Evolutionary conservation across 1,139 yeast genomes (phyloP), one percentile per base, ranked within the genome.

Genomic region (Blastobotrys petasosporus): DNA sequence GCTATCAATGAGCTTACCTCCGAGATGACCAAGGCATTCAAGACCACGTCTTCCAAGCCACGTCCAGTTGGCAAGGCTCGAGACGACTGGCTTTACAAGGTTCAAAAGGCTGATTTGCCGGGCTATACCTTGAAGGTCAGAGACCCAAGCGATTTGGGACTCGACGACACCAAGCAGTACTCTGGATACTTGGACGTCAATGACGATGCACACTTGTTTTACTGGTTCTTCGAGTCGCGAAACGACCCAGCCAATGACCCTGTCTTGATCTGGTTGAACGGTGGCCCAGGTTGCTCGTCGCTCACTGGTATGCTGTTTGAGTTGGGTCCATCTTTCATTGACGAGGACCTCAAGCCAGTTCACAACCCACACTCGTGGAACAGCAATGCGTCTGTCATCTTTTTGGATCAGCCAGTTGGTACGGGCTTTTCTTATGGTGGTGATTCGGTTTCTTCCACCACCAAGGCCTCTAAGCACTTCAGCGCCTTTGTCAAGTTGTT

Each of bases 181-280:
- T 73, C 84, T 13, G 87, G 87, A 23, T 81, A 82, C 60, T 70
- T 81, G 58, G 87, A 82, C 58, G 75, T 79, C 36, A 79, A 77
- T 50, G 90, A 83, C 46, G 86, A 83, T 58, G 94, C 85, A 67
- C 95, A 85, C 66, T 81, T 83, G 60, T 85, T 85, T 66, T 85
- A 81, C 65, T 85, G 85, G 83, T 78, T 80, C 57, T 82, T 80
- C 53, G 87, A 81, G 62, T 76, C 82, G 44, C 73, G 87, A 66
- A 79, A 79, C 58, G 83, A 82, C 63, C 85, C 83, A 20, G 65
- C 59, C 43, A 76, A 68, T 47, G 85, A 79, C 58, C 85, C 86
- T 0, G 74, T 81, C 16, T 70, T 82, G 46, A 67, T 82, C 49
- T 82, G 87, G 87, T 68, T 82, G 57, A 82, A 82, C 55, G 87